Base-by-base conservation (phyloP, 257 asterid species). In the Craterostigma plantagineum region DNA sequence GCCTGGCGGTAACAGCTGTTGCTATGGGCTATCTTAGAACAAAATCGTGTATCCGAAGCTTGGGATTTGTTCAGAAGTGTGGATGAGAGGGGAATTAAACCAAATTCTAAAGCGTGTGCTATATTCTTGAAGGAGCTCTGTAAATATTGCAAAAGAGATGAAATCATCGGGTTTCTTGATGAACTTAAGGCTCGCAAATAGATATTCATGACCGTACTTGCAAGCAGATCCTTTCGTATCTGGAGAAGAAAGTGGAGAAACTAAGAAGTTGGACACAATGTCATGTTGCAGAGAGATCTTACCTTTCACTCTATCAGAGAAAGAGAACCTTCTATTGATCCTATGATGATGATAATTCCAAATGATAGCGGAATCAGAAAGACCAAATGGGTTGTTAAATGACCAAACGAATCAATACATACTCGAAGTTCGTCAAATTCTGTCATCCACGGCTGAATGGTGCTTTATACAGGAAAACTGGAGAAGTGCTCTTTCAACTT, bases 61-160 rank as follows among this genome's bases (percentile, higher is more conserved):
- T 72, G 72, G 69, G 15, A 65, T 40, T 66, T 72, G 39, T 70
- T 80, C 50, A 56, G 47, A 64, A 66, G 72, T 38, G 68, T 72
- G 84, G 36, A 63, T 53, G 73, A 60, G 54, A 68, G 58, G 48
- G 82, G 86, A 51, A 59, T 72, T 15, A 70, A 60, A 55, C 69
- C 70, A 13, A 62, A 65, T 48, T 47, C 56, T 27, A 72, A 77
- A 63, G 67, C 81, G 0, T 75, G 61, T 36, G 34, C 51, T 10
- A 39, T 68, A 46, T 71, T 77, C 52, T 33, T 81, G 27, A 78
- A 75, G 65, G 94, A 85, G 63, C 66, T 85, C 15, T 64, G 72
- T 52, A 81, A 69, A 69, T 76, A 65, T 43, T 73, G 77, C 41
- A 45, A 43, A 23, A 60, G 91, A 43, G 79, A 69, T 46, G 92